phyloP scores from a whole-genome alignment of 225 moss, liverwort and hornwort species.

The Climacium dendroides region DNA sequence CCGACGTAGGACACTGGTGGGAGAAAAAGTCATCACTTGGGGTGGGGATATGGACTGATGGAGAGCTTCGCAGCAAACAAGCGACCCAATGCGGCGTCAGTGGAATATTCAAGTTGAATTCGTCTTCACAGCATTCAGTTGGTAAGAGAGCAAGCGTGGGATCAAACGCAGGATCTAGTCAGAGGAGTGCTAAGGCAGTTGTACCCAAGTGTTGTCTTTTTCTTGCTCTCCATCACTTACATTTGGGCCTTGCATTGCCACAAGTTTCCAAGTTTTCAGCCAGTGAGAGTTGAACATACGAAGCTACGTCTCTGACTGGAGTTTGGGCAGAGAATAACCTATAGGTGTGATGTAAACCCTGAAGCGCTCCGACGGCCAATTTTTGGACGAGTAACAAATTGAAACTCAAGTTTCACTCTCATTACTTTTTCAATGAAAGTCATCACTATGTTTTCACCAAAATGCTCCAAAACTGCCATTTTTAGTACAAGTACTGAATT shows the following conservation, averaged over 20 bases:
- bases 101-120: constrained; percentile 11
- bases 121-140: not conserved
- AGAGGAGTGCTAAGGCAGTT: not conserved
- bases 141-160: not conserved
- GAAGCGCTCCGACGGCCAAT: no score
- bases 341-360: no score
- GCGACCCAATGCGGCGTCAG: not conserved
- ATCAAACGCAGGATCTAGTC: not conserved
- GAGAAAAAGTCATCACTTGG: not conserved
- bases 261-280: not conserved
- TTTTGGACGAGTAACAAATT: no score
- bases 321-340: no score
- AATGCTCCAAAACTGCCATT: no score
- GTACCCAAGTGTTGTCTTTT: not conserved
- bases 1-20: not conserved
- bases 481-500: no score
- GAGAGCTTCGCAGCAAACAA: not conserved
- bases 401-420: no score
- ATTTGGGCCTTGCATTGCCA: not conserved
- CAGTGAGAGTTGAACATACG: no score
- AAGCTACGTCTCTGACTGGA: no score
- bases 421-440: no score
- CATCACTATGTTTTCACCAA: no score
- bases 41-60: no score
- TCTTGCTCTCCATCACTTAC: not conserved